phyloP scores from a whole-genome alignment of 2,329 filamentous ascomycete species.

The Dendrostoma leiphaemia region DNA sequence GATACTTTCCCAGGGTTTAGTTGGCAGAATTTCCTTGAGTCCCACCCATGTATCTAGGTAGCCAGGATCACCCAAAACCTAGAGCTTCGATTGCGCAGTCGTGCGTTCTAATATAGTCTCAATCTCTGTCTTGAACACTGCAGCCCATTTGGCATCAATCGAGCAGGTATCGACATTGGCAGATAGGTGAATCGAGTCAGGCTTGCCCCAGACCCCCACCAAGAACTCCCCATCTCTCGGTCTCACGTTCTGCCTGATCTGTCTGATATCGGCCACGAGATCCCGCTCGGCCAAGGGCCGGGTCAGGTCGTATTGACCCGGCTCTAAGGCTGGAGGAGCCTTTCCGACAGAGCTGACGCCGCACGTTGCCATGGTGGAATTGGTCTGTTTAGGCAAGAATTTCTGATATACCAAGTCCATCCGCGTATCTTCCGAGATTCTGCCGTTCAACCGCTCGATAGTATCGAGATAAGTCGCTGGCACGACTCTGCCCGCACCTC shows the following conservation, averaged over 20 bases:
- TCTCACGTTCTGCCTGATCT: slow-evolving; percentile 5
- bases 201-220: slow-evolving; percentile 10
- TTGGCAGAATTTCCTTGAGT: too few species aligned
- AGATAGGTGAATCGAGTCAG: slow-evolving; percentile 1
- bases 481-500: slow-evolving; percentile 8
- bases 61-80: too few species aligned
- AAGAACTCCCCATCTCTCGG: slow-evolving; percentile 16
- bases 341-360: slow-evolving; percentile 15
- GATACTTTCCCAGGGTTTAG: too few species aligned
- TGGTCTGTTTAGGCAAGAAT: slow-evolving; percentile 8
- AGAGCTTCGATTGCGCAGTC: slow-evolving; percentile 2
- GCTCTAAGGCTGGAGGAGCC: neutral
- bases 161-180: slow-evolving; percentile 14
- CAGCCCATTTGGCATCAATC: slow-evolving; percentile 12
- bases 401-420: slow-evolving; percentile 3
- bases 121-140: slow-evolving; percentile 5
- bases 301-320: slow-evolving; percentile 10
- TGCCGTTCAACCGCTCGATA: slow-evolving; percentile 11
- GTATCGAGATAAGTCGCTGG: slow-evolving; percentile 14
- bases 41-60: too few species aligned
- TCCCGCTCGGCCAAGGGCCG: neutral
- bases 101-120: neutral
- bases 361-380: slow-evolving; percentile 14
- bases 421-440: slow-evolving; percentile 1
- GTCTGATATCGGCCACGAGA: slow-evolving; percentile 8